Conservation (phyloP, 805 yeast genomes). For the Candida easanensis region DNA sequence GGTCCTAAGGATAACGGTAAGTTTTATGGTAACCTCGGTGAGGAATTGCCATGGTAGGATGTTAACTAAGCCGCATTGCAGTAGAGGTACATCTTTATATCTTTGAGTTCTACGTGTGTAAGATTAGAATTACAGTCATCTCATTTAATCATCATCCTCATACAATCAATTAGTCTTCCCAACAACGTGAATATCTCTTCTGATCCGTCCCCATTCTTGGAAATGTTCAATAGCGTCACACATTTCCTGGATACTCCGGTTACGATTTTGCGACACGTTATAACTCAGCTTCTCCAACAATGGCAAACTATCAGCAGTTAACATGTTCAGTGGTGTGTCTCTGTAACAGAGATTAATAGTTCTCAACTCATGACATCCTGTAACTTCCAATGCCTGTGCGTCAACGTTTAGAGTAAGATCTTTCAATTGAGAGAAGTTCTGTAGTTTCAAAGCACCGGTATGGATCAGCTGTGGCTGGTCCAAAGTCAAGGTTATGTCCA, state of each 20-base stretch:
- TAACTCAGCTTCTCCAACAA: constrained; percentile 5
- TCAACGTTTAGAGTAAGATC: constrained; percentile 4
- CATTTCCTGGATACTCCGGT: constrained; percentile 5
- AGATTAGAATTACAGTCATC: too few relatives aligned
- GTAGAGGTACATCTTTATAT: too few relatives aligned
- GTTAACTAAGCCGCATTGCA: too few relatives aligned
- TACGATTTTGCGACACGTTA: constrained; percentile 2
- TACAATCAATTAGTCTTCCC: neutral
- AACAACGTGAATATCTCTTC: constrained; percentile 5
- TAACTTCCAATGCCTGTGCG: neutral
- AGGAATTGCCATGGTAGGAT: too few relatives aligned
- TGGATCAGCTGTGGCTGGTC: constrained; percentile 2
- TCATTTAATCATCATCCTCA: too few relatives aligned
- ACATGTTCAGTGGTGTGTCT: constrained; percentile 4
- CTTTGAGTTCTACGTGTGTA: too few relatives aligned
- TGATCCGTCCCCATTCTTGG: constrained; percentile 7
- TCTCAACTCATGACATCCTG: constrained; percentile 1
- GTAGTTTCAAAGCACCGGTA: constrained; percentile 2
- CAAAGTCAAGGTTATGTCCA: constrained; percentile 1
- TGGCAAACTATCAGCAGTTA: constrained; percentile 3
- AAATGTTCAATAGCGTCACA: constrained; percentile 11
- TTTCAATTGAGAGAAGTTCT: constrained; percentile 1
- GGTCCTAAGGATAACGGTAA: too few relatives aligned
- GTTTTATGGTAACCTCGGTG: too few relatives aligned
- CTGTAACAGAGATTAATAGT: constrained; percentile 4